phyloP scores from a whole-genome alignment of 306 rosid genomes.

The Sphenostylis stenocarpa region DNA sequence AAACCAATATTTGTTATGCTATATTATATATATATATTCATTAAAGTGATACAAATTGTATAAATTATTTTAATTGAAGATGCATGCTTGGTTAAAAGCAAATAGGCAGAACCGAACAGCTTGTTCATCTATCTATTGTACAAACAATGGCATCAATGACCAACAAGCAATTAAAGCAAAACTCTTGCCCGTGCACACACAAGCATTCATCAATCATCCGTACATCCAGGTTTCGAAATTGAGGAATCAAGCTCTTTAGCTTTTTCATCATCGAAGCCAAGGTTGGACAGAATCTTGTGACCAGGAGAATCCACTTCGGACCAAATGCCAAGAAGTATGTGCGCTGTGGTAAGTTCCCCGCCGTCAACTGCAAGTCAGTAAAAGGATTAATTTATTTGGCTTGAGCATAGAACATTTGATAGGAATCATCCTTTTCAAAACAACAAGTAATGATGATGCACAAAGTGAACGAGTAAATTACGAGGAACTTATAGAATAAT shows the following conservation, averaged over 20 bases:
- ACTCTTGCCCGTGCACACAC: neutral
- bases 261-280: slow-evolving; percentile 64
- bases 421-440: slow-evolving; percentile 18
- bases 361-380: slow-evolving; percentile 42
- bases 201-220: slow-evolving; percentile 45
- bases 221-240: slow-evolving; percentile 46
- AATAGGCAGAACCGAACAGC: slow-evolving; percentile 8
- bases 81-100: no score
- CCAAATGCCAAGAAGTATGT: slow-evolving; percentile 75
- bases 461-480: slow-evolving; percentile 8
- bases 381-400: neutral
- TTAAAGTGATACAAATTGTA: neutral
- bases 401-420: neutral
- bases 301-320: slow-evolving; percentile 59
- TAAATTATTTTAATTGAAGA: neutral
- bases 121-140: slow-evolving; percentile 30
- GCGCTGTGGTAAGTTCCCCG: slow-evolving; percentile 58
- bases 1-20: neutral
- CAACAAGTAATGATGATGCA: neutral
- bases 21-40: neutral
- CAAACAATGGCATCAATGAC: slow-evolving; percentile 33
- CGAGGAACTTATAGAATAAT: neutral
- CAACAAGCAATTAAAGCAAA: slow-evolving; percentile 31
- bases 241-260: slow-evolving; percentile 61
- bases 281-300: slow-evolving; percentile 54